Conservation (phyloP, 768 basidiomycete genomes). For the Steccherinum ochraceum region DNA sequence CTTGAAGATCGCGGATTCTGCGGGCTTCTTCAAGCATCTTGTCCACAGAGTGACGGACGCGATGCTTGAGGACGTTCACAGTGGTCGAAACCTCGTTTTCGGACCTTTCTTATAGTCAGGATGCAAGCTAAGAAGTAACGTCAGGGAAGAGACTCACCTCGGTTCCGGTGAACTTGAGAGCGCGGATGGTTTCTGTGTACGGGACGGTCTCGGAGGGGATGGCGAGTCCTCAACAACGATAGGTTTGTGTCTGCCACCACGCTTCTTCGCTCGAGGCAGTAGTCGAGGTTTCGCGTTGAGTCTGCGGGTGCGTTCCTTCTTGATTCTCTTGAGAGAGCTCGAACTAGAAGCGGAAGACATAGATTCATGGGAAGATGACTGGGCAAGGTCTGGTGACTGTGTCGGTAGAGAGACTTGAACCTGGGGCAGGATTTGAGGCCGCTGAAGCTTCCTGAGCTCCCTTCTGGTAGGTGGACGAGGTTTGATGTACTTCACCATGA, state of each 20-base stretch:
- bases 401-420: not conserved
- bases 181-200: too few relatives aligned
- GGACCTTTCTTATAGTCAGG: too few relatives aligned
- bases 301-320: not conserved
- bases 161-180: too few relatives aligned
- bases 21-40: not conserved
- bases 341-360: not conserved
- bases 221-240: conserved; percentile 3
- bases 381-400: not conserved
- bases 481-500: conserved; percentile 7
- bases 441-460: conserved; percentile 4
- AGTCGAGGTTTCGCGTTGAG: conserved; percentile 1
- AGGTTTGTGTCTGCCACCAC: conserved; percentile 8
- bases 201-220: conserved; percentile 1
- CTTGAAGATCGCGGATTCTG: not conserved
- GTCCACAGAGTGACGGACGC: not conserved
- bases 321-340: not conserved
- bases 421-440: not conserved
- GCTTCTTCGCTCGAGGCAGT: conserved; percentile 4
- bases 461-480: conserved; percentile 5
- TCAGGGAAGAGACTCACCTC: too few relatives aligned
- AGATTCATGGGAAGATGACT: not conserved
- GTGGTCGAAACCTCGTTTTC: not conserved
- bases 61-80: not conserved
- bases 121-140: too few relatives aligned